Evolutionary conservation across 2,329 filamentous ascomycete species (phyloP).

Genomic region (Nannizzia gypsea): DNA sequence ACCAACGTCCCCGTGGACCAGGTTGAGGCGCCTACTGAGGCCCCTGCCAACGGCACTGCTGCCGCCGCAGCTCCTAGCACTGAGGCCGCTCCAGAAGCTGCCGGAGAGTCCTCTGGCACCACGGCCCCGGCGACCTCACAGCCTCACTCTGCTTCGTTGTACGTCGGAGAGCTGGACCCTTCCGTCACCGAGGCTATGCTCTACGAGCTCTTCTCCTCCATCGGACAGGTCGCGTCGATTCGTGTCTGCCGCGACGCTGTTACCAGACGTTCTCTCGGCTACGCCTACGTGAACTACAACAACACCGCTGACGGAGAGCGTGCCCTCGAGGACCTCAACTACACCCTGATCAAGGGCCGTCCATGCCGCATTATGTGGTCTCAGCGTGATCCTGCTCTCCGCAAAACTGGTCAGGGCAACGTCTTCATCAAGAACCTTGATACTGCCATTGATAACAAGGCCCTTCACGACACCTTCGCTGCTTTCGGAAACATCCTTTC

Average conservation of each 20-base stretch:
- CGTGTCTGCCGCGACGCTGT: slow-evolving; percentile 99
- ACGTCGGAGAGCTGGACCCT: slow-evolving; percentile 95
- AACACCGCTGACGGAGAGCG: slow-evolving; percentile 92
- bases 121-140: slow-evolving; percentile 55
- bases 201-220: slow-evolving; percentile 99
- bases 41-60: slow-evolving; percentile 43
- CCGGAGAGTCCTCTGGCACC: slow-evolving; percentile 34
- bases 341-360: slow-evolving; percentile 96
- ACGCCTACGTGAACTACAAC: slow-evolving; percentile 99
- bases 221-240: slow-evolving; percentile 96
- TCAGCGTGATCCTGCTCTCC: slow-evolving; percentile 94
- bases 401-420: slow-evolving; percentile 98
- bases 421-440: slow-evolving; percentile 99
- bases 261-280: slow-evolving; percentile 94
- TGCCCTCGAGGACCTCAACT: slow-evolving; percentile 97
- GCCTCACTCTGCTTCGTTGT: slow-evolving; percentile 92
- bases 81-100: slow-evolving; percentile 20
- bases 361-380: slow-evolving; percentile 99
- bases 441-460: slow-evolving; percentile 98
- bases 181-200: slow-evolving; percentile 99
- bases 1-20: slow-evolving; percentile 55
- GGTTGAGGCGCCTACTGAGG: slow-evolving; percentile 50
- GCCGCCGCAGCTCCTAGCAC: slow-evolving; percentile 49
- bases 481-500: slow-evolving; percentile 98
- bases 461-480: slow-evolving; percentile 96